A percentile compares a stretch with the other conserved stretches of the same genome.
Evolutionary conservation across 2,329 filamentous ascomycete genomes (phyloP).

Genomic region (Fusarium tanahbumbuense): DNA sequence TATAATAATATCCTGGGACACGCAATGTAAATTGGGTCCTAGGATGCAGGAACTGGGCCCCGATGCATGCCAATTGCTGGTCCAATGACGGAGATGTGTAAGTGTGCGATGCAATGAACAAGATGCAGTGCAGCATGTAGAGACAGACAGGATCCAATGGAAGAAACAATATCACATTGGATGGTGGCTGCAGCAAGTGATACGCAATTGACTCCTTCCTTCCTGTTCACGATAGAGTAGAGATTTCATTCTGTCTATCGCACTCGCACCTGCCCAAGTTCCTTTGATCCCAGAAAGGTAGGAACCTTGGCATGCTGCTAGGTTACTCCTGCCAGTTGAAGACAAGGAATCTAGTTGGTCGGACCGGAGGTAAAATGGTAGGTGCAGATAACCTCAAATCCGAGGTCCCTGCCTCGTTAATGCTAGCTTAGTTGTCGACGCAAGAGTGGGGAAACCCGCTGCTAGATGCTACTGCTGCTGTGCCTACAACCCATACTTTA

Average conservation of each 20-base stretch:
- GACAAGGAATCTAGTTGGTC: constrained; percentile 1
- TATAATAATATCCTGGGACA: constrained; percentile 39
- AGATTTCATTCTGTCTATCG: background rate
- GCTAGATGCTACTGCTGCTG: background rate
- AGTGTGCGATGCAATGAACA: constrained; percentile 24
- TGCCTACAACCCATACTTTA: background rate
- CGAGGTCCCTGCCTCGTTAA: constrained; percentile 20
- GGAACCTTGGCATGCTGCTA: background rate
- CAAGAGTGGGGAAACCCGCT: constrained; percentile 18
- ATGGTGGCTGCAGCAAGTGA: constrained; percentile 23
- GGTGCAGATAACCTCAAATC: constrained; percentile 33
- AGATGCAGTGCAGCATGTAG: constrained; percentile 27
- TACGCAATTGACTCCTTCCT: constrained; percentile 19
- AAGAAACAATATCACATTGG: constrained; percentile 37
- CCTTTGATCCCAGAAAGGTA: background rate
- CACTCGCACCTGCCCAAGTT: background rate
- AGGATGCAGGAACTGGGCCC: constrained; percentile 46
- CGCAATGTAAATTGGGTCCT: constrained; percentile 23
- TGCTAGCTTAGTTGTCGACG: constrained; percentile 28
- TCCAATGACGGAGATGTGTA: constrained; percentile 24
- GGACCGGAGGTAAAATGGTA: constrained; percentile 24
- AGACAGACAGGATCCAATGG: background rate
- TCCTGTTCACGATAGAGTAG: constrained; percentile 13
- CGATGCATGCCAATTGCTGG: constrained; percentile 22
- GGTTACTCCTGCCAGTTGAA: constrained; percentile 7